Evolutionary conservation across 2,329 filamentous ascomycete genomes (phyloP), one percentile per base, ranked within the genome.

Genomic region (Chrysoporthe puriensis): DNA sequence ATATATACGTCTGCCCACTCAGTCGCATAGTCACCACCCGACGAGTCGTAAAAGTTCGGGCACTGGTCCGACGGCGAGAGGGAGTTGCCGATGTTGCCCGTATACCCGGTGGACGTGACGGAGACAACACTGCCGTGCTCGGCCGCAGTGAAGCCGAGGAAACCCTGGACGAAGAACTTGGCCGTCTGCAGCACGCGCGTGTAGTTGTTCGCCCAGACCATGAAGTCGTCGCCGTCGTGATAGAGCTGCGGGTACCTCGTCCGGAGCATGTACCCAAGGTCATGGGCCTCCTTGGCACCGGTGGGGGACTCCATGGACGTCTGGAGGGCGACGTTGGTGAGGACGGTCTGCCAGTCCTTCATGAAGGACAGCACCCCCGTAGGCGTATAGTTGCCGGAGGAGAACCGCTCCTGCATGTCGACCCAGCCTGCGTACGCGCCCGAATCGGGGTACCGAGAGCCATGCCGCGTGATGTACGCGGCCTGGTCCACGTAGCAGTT

Each of bases 131-230:
- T 84, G 13, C 86, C 87, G 0, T 84, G 77, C 2, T 81, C 78
- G 0, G 82, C 82, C 4, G 86, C 82, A 56, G 85, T 83, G 32
- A 83, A 81, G 0, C 88, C 88, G 0, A 91, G 75, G 73, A 86
- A 91, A 8, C 88, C 88, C 43, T 83, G 83, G 1, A 88, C 80
- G 70, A 91, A 91, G 58, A 87, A 81, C 63, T 85, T 80, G 1
- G 88, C 88, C 1, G 87, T 88, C 74, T 90, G 86, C 13, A 90
- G 78, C 0, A 89, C 87, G 6, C 87, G 83, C 6, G 86, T 84
- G 75, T 91, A 91, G 72, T 88, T 85, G 74, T 91, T 91, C 21
- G 87, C 84, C 86, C 87, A 91, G 7, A 89, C 83, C 9, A 84
- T 79, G 72, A 90, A 90, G 9, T 79, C 73, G 5, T 82, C 79